Evolutionary conservation across 2,329 filamentous ascomycete genomes (phyloP), one percentile per base, ranked within the genome.

Genomic region (Trichoderma guizhouense): DNA sequence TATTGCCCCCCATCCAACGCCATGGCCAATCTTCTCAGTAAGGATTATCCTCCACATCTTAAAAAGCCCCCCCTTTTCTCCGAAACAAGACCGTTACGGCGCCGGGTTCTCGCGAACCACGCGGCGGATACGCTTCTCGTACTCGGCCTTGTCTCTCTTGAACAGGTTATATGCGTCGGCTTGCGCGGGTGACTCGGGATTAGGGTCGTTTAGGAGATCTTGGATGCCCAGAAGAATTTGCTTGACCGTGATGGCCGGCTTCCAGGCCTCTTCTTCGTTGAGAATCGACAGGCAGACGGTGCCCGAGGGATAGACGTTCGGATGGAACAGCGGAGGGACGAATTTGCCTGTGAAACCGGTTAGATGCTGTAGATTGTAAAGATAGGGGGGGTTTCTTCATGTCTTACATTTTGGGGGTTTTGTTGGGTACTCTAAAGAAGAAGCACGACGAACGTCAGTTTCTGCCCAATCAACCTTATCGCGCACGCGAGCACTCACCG

Each of bases 201-300:
- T 99, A 18, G 97, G 96, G 78, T 98, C 95, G 81, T 99, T 92
- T 53, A 99, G 90, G 2, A 99, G 89, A 77, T 97, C 95, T 82
- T 99, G 96, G 72, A 99, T 97, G 63, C 96, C 96, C 1, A 98
- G 88, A 7, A 98, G 88, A 74, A 99, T 98, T 83, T 98, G 94
- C 84, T 98, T 98, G 81, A 99, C 94, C 0, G 96, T 99, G 79
- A 99, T 99, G 7, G 96, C 95, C 1, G 96, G 97, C 82, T 97
- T 97, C 96, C 97, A 99, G 7, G 93, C 95, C 81, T 99, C 96
- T 78, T 99, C 96, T 82, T 99, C 97, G 83, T 98, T 99, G 75
- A 99, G 84, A 76, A 99, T 99, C 32, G 94, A 97, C 26, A 99
- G 88, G 80, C 96, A 99, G 74, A 99, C 96, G 62, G 96, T 99